Evolutionary conservation across 257 asterid genomes (phyloP), one percentile per base, ranked within the genome.

Genomic region (Sherardia arvensis): DNA sequence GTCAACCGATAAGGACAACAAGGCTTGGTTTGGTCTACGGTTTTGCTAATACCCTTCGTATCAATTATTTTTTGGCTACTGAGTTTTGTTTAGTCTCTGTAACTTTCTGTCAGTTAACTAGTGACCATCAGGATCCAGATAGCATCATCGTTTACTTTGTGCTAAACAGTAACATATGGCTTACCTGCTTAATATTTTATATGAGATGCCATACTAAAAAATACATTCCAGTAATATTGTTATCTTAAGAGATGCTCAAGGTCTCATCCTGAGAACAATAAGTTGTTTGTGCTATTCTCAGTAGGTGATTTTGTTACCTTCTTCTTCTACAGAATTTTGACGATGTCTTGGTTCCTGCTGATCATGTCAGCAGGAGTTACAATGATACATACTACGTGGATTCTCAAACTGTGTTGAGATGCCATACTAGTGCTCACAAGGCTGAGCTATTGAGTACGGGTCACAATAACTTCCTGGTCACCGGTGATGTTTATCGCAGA

Each of bases 381-480:
- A 92, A 92, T 70, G 99, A 92, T 74, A 92, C 97, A 30, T 89
- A 92, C 79, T 89, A 92, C 59, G 88, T 92, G 43, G 94, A 92
- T 75, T 81, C 96, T 69, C 87, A 89, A 81, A 92, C 95, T 47
- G 96, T 92, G 56, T 68, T 89, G 73, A 85, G 99, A 81, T 92
- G 99, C 76, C 99, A 89, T 77, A 87, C 99, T 14, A 92, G 99
- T 79, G 97, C 99, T 17, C 97, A 92, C 81, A 97, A 92, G 79
- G 96, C 96, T 53, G 95, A 92, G 79, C 71, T 89, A 53, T 84
- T 88, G 59, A 74, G 85, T 36, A 73, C 66, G 74, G 96, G 96
- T 29, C 79, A 84, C 71, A 83, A 85, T 30, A 84, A 81, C 78
- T 91, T 91, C 72, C 94, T 91, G 70, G 96, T 88, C 28, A 81